Percentiles rank a stretch among this genome's conserved stretches.
phyloP scores from a whole-genome alignment of 306 rosid species.

The Cicer pinnatifidum region DNA sequence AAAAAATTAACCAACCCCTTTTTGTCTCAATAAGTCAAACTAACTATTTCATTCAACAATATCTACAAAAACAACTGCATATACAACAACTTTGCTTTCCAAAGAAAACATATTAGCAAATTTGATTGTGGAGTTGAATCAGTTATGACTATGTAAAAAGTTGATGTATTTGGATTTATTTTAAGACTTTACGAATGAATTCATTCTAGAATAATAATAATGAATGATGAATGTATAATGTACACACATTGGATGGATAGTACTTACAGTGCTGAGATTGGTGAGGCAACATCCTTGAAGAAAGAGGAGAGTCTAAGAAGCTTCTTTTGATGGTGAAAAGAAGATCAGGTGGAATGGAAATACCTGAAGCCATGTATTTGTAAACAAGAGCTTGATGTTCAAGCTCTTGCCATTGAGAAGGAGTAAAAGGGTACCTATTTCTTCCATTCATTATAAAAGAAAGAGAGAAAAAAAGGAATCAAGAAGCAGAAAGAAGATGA shows the following conservation, averaged over 20 bases:
- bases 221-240: too few relatives aligned
- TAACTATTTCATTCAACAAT: slow-evolving; percentile 13
- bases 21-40: background rate
- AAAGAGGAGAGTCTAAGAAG: slow-evolving; percentile 63
- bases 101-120: too few relatives aligned
- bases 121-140: too few relatives aligned
- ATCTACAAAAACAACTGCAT: background rate
- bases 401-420: slow-evolving; percentile 97
- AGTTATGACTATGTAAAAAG: too few relatives aligned
- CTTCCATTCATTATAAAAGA: slow-evolving; percentile 56
- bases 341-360: slow-evolving; percentile 90
- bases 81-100: too few relatives aligned
- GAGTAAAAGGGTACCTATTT: slow-evolving; percentile 80
- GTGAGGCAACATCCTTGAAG: slow-evolving; percentile 68
- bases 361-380: slow-evolving; percentile 95
- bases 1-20: background rate
- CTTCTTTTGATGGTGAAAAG: slow-evolving; percentile 71
- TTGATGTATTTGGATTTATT: too few relatives aligned
- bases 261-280: slow-evolving; percentile 71
- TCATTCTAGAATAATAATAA: too few relatives aligned
- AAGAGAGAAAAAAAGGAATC: background rate
- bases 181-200: too few relatives aligned
- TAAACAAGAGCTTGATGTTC: slow-evolving; percentile 96
- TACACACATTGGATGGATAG: background rate
- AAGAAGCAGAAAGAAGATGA: background rate